Percentiles rank a stretch among this genome's conserved stretches.
These are phyloP conservation scores for Fagus sylvatica DNA, from an alignment of 306 rosid species.

Conservation along the genomic window DNA sequence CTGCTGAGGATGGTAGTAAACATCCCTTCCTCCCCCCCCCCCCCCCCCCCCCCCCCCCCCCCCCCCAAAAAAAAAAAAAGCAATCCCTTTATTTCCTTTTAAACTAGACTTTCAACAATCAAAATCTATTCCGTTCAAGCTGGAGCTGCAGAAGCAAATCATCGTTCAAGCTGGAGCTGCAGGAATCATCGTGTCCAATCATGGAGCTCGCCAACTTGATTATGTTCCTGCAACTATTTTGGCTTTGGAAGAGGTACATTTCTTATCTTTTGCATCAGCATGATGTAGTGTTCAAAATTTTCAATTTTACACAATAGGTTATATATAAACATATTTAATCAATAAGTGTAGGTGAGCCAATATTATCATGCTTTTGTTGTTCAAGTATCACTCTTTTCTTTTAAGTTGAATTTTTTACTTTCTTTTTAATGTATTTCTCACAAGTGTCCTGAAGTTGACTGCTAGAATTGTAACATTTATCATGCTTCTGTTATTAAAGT, in stretches of 20 bases:
- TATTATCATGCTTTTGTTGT: not conserved
- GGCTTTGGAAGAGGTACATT: slow-evolving; percentile 88
- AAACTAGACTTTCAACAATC: not conserved
- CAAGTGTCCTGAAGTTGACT: not conserved
- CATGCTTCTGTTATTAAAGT: not conserved
- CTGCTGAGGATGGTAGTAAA: slow-evolving; percentile 89
- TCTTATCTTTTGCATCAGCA: not conserved
- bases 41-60: not conserved
- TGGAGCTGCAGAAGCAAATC: slow-evolving; percentile 95
- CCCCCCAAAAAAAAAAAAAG: slow-evolving; percentile 1
- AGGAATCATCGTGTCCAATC: slow-evolving; percentile 96
- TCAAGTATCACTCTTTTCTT: not conserved
- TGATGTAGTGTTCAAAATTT: not conserved
- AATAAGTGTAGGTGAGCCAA: not conserved
- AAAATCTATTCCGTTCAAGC: slow-evolving; percentile 40
- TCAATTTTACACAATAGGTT: not conserved
- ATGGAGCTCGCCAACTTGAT: slow-evolving; percentile 97
- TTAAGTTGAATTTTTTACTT: too few relatives aligned
- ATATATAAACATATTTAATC: not conserved
- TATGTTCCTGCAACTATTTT: slow-evolving; percentile 88
- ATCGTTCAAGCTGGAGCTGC: slow-evolving; percentile 79
- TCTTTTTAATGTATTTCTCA: not conserved
- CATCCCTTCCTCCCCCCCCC: not conserved
- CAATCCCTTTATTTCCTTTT: not conserved
- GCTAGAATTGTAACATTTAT: not conserved